Percentiles rank a stretch among this genome's conserved stretches.
Evolutionary conservation across 345 rosid species (phyloP).

Genomic region (Clausena lansium): DNA sequence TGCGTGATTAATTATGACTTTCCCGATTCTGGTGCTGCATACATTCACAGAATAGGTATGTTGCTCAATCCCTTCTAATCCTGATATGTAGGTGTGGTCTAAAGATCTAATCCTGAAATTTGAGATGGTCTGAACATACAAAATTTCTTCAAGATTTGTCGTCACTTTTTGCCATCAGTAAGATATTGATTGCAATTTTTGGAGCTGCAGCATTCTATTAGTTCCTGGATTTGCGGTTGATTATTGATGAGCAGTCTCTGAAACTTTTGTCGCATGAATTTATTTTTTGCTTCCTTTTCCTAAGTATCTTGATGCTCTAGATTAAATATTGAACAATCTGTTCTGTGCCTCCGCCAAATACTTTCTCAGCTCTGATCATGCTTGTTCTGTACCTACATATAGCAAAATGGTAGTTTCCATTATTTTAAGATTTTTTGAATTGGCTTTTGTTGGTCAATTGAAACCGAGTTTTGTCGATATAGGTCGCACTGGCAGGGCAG

Average conservation of each 20-base stretch:
- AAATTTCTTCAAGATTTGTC: neutral
- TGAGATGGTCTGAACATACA: neutral
- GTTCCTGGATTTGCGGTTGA: neutral
- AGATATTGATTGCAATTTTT: neutral
- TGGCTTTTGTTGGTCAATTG: neutral
- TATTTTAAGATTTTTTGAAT: neutral
- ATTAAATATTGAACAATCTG: neutral
- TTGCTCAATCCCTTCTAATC: neutral
- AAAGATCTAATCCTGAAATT: neutral
- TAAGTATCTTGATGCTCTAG: neutral
- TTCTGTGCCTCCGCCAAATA: neutral
- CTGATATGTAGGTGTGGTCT: neutral
- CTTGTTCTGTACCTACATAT: neutral
- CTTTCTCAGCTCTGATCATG: neutral
- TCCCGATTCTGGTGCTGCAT: slow-evolving; percentile 86
- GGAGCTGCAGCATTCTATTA: neutral
- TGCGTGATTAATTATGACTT: slow-evolving; percentile 92
- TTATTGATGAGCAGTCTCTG: neutral
- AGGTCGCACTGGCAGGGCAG: slow-evolving; percentile 96
- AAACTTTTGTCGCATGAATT: neutral
- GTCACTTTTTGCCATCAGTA: neutral
- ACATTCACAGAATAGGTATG: slow-evolving; percentile 94
- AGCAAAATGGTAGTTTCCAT: neutral
- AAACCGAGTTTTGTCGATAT: slow-evolving; percentile 8
- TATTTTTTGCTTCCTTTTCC: neutral